Percentiles rank a stretch among this genome's conserved stretches.
Evolutionary conservation across 768 basidiomycete genomes (phyloP).

Genomic region (Serpula lacrymans): DNA sequence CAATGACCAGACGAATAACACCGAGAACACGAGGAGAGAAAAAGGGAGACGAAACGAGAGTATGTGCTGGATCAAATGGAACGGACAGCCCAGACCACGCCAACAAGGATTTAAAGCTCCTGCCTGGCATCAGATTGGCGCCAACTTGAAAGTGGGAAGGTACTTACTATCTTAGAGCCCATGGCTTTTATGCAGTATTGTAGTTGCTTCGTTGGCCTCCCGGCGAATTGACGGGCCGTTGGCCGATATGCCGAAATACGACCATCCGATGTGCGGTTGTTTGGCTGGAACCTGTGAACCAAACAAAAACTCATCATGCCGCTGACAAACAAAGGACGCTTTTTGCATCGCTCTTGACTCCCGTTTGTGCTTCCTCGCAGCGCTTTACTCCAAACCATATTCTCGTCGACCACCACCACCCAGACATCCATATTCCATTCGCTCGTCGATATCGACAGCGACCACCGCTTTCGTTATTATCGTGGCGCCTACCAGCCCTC

Average conservation of each 20-base stretch:
- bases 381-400: not conserved
- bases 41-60: conserved; percentile 37
- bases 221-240: no score
- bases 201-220: no score
- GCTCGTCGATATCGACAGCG: not conserved
- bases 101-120: no score
- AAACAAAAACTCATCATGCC: conserved; percentile 22
- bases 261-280: conserved; percentile 16
- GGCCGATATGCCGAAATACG: no score
- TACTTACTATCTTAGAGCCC: no score
- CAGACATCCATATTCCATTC: not conserved
- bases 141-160: no score
- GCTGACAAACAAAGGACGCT: conserved; percentile 17
- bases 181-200: no score
- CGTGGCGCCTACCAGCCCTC: no score
- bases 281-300: conserved; percentile 23
- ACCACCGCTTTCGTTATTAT: no score
- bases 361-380: not conserved
- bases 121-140: no score
- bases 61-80: conserved; percentile 38
- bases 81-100: conserved; percentile 31
- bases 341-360: conserved; percentile 7
- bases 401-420: conserved; percentile 3
- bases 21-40: conserved; percentile 44
- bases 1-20: conserved; percentile 43